Conservation (phyloP, 495 filamentous ascomycete species). For the Paragyromitra xinjiangensis region DNA sequence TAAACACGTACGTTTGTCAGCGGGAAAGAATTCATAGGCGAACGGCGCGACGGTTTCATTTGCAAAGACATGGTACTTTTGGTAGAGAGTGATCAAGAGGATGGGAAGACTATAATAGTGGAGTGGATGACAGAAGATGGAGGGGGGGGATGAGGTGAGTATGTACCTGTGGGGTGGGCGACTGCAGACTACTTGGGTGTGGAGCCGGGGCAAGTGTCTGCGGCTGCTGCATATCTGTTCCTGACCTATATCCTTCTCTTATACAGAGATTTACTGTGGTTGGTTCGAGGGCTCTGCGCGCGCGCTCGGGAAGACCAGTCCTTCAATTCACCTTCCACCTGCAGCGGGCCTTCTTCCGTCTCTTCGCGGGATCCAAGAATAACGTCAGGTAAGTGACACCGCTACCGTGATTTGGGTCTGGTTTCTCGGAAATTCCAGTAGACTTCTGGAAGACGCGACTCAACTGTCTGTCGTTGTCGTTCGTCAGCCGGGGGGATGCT, state of each 20-base stretch:
- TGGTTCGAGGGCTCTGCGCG: constrained; percentile 34
- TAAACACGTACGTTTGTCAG: constrained; percentile 32
- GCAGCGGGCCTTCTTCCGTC: constrained; percentile 38
- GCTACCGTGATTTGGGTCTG: constrained; percentile 13
- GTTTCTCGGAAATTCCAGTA: constrained; percentile 15
- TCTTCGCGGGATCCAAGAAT: constrained; percentile 32
- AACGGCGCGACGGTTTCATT: constrained; percentile 18
- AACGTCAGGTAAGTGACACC: constrained; percentile 16
- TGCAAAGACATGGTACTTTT: constrained; percentile 18
- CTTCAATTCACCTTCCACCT: constrained; percentile 51
- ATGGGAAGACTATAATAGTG: constrained; percentile 14
- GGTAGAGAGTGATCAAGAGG: constrained; percentile 12
- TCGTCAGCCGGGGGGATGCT: constrained; percentile 12
- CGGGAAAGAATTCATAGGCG: constrained; percentile 26
- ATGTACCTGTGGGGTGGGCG: constrained; percentile 53
- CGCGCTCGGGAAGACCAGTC: constrained; percentile 27
- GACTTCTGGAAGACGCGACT: constrained; percentile 40
- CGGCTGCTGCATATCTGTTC: constrained; percentile 55
- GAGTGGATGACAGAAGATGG: constrained; percentile 18
- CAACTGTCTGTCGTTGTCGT: constrained; percentile 3
- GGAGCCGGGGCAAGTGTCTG: constrained; percentile 57
- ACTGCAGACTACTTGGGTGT: constrained; percentile 51
- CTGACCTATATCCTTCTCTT: constrained; percentile 28
- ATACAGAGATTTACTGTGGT: constrained; percentile 36
- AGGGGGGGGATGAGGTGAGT: constrained; percentile 9